Evolutionary conservation across 208 protist genomes (phyloP).

Genomic region (Angomonas ambiguus): DNA sequence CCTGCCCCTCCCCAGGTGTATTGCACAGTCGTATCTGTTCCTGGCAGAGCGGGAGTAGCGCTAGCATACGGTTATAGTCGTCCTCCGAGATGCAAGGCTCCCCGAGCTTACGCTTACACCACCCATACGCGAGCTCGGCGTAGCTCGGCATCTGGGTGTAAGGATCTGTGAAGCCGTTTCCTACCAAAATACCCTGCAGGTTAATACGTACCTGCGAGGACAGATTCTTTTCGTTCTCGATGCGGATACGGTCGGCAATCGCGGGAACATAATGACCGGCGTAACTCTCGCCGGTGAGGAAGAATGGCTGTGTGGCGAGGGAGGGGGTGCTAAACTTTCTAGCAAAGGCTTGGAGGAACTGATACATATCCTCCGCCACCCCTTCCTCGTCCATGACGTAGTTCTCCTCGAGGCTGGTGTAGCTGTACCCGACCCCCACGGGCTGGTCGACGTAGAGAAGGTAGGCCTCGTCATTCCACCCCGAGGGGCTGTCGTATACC

Average conservation of each 20-base stretch:
- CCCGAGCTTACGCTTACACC: slow-evolving; percentile 41
- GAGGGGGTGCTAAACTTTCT: slow-evolving; percentile 24
- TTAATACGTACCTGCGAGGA: slow-evolving; percentile 35
- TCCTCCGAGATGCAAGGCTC: slow-evolving; percentile 36
- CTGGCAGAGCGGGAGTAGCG: slow-evolving; percentile 41
- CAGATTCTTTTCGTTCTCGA: slow-evolving; percentile 30
- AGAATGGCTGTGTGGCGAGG: slow-evolving; percentile 60
- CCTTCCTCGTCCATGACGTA: slow-evolving; percentile 62
- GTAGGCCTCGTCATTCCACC: slow-evolving; percentile 82
- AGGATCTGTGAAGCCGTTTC: slow-evolving; percentile 89
- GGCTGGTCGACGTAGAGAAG: slow-evolving; percentile 91
- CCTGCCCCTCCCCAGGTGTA: background rate
- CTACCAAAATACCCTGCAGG: slow-evolving; percentile 71
- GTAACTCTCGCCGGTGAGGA: slow-evolving; percentile 81
- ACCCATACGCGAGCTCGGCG: slow-evolving; percentile 49
- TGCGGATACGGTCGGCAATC: slow-evolving; percentile 31
- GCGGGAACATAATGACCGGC: slow-evolving; percentile 76
- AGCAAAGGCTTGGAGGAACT: slow-evolving; percentile 77
- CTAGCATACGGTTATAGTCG: slow-evolving; percentile 40
- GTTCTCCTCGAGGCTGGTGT: slow-evolving; percentile 32
- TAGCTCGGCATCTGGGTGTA: slow-evolving; percentile 69
- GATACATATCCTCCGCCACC: slow-evolving; percentile 86
- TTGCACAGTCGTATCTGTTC: slow-evolving; percentile 33
- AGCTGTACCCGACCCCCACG: slow-evolving; percentile 84
- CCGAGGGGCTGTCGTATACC: slow-evolving; percentile 57